These are phyloP conservation scores for Vitis amurensis DNA, from an alignment of 164 flowering plant genomes.

Conservation along the genomic window DNA sequence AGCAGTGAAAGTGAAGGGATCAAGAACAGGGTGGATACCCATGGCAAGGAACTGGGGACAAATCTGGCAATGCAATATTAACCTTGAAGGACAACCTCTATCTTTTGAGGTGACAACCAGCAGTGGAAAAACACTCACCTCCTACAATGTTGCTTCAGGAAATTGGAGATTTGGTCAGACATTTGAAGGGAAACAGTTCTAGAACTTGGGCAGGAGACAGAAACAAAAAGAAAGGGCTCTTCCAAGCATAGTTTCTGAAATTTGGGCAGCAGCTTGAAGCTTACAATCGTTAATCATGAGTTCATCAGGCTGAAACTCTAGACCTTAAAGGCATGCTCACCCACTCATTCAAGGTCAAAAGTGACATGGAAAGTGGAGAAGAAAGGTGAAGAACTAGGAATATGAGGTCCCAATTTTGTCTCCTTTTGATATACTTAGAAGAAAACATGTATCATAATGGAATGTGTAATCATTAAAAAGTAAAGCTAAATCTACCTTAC, in stretches of 20 bases:
- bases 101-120: slow-evolving; percentile 74
- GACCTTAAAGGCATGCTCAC: background rate
- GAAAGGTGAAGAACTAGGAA: slow-evolving; percentile 7
- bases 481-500: slow-evolving; percentile 2
- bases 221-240: too few species aligned
- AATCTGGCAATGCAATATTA: slow-evolving; percentile 66
- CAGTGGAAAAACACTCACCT: slow-evolving; percentile 46
- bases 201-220: background rate
- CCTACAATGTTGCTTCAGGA: slow-evolving; percentile 69
- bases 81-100: slow-evolving; percentile 62
- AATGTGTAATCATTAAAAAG: slow-evolving; percentile 9
- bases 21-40: slow-evolving; percentile 81
- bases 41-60: slow-evolving; percentile 95
- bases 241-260: too few species aligned
- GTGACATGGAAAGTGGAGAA: slow-evolving; percentile 3
- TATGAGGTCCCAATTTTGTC: slow-evolving; percentile 14
- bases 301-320: background rate
- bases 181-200: slow-evolving; percentile 72
- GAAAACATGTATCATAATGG: slow-evolving; percentile 5
- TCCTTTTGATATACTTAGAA: slow-evolving; percentile 1
- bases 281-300: background rate
- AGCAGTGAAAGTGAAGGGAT: slow-evolving; percentile 80
- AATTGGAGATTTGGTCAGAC: slow-evolving; percentile 83
- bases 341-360: background rate
- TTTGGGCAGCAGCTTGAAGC: background rate